Conservation (phyloP, 2,329 filamentous ascomycete species). For the Paracoccidioides brasiliensis region DNA sequence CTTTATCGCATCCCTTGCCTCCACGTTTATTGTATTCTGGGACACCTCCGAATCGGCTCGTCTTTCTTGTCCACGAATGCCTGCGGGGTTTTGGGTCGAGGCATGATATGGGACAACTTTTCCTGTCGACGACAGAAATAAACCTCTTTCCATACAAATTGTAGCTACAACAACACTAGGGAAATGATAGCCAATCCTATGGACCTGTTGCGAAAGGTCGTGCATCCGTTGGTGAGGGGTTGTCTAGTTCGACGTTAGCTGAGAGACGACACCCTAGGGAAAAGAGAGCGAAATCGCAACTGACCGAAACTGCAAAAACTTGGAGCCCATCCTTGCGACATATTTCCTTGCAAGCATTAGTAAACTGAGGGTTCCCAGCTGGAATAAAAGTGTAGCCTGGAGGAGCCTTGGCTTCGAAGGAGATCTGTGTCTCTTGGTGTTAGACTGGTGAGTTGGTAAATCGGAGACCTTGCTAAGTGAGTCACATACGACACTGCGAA, state of each 20-base stretch:
- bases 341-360: conserved; percentile 46
- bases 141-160: conserved; percentile 38
- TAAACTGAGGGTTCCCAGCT: conserved; percentile 46
- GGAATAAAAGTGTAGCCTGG: conserved; percentile 49
- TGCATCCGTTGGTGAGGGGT: conserved; percentile 38
- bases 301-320: conserved; percentile 48
- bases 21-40: conserved; percentile 40
- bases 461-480: neutral
- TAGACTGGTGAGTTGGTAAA: neutral
- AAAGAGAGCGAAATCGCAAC: conserved; percentile 16
- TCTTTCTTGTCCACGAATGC: conserved; percentile 4
- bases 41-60: conserved; percentile 21
- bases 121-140: conserved; percentile 35
- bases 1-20: conserved; percentile 45
- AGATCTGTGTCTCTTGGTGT: conserved; percentile 30
- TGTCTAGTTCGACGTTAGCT: conserved; percentile 24
- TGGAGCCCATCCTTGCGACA: conserved; percentile 42
- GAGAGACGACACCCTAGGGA: neutral
- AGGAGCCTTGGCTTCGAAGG: conserved; percentile 42
- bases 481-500: conserved; percentile 38
- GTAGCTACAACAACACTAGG: conserved; percentile 45
- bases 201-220: conserved; percentile 46
- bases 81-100: conserved; percentile 13
- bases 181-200: conserved; percentile 51
- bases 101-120: conserved; percentile 32